Evolutionary conservation across 805 yeast species (phyloP).

Genomic region (Kuraishia hungarica): DNA sequence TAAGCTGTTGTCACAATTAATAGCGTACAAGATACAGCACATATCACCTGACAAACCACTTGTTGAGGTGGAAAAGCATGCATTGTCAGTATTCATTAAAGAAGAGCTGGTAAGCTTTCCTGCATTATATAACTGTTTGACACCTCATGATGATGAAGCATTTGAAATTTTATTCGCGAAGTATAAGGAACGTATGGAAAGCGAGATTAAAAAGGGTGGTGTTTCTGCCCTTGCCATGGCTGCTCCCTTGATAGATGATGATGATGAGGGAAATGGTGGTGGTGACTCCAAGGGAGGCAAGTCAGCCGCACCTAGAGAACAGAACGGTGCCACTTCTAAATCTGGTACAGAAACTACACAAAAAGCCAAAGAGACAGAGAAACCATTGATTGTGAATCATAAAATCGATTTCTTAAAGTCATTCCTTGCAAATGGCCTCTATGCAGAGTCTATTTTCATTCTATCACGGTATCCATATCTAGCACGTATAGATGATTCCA

Average conservation of each 20-base stretch:
- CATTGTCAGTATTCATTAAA: slow-evolving; percentile 52
- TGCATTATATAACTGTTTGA: slow-evolving; percentile 45
- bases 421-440: slow-evolving; percentile 49
- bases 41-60: neutral
- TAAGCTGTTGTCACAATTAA: neutral
- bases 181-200: slow-evolving; percentile 40
- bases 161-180: slow-evolving; percentile 33
- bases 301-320: neutral
- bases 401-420: slow-evolving; percentile 42
- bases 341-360: neutral
- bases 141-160: slow-evolving; percentile 32
- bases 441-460: slow-evolving; percentile 52
- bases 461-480: slow-evolving; percentile 56
- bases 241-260: slow-evolving; percentile 70
- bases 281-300: slow-evolving; percentile 5
- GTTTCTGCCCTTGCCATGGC: slow-evolving; percentile 83
- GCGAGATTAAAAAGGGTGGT: slow-evolving; percentile 49
- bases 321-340: neutral
- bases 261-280: slow-evolving; percentile 31
- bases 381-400: slow-evolving; percentile 10
- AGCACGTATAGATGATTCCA: slow-evolving; percentile 41
- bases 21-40: neutral
- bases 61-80: slow-evolving; percentile 3
- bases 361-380: slow-evolving; percentile 1
- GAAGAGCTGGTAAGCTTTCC: slow-evolving; percentile 60